Evolutionary conservation across 345 rosid genomes (phyloP).

Genomic region (Eutrema heterophyllum): DNA sequence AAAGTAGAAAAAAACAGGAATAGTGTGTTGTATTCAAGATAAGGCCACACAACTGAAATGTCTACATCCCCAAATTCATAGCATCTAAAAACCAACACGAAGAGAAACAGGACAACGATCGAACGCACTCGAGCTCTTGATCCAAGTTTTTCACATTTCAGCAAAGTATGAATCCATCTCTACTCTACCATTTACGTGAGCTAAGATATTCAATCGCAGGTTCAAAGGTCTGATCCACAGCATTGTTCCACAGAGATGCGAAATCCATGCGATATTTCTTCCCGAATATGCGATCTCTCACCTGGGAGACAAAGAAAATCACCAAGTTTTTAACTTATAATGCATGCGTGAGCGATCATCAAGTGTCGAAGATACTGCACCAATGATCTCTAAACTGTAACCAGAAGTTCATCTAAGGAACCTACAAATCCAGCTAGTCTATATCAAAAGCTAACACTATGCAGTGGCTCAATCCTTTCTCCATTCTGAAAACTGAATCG

Average conservation of each 20-base stretch:
- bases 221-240: constrained; percentile 72
- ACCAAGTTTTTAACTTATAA: neutral
- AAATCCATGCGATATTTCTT: constrained; percentile 50
- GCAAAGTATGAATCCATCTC: too few species aligned
- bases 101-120: neutral
- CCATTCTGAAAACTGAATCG: neutral
- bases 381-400: neutral
- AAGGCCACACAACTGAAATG: neutral
- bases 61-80: neutral
- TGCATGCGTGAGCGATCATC: neutral
- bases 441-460: neutral
- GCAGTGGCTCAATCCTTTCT: neutral
- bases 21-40: neutral
- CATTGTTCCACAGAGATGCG: constrained; percentile 71
- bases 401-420: neutral
- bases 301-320: constrained; percentile 29
- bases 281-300: constrained; percentile 53
- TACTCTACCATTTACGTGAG: constrained; percentile 73
- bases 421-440: neutral
- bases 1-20: neutral
- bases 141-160: neutral
- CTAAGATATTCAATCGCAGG: constrained; percentile 57
- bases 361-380: neutral
- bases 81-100: neutral
- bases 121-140: neutral